Conservation (phyloP, 257 asterid genomes). For the Jacaranda copaia region DNA sequence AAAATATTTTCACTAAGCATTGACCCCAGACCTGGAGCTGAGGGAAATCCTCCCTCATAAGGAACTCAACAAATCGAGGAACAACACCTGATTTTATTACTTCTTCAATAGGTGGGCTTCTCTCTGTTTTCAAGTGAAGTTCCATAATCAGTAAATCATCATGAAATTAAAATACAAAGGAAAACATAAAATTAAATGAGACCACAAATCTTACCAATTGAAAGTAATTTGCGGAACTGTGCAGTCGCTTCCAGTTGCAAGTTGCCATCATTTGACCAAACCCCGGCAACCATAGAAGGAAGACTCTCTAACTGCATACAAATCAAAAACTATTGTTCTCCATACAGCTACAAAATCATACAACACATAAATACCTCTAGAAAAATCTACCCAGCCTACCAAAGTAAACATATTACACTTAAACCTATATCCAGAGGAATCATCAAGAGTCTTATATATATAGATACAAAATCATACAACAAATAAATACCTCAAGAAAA, state of each 20-base stretch:
- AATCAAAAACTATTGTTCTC: conserved; percentile 28
- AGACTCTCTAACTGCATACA: conserved; percentile 82
- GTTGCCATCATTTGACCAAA: conserved; percentile 67
- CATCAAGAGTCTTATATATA: no score
- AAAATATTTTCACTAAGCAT: not conserved
- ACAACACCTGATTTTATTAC: conserved; percentile 93
- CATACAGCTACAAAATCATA: conserved; percentile 15
- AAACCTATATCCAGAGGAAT: not conserved
- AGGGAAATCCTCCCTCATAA: conserved; percentile 77
- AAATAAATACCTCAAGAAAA: not conserved
- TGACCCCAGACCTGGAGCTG: conserved; percentile 73
- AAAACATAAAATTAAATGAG: not conserved
- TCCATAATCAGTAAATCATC: conserved; percentile 12
- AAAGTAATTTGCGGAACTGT: conserved; percentile 83
- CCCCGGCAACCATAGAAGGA: conserved; percentile 77
- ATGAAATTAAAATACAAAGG: not conserved
- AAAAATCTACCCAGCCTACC: not conserved
- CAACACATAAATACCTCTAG: not conserved
- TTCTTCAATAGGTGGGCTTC: conserved; percentile 96
- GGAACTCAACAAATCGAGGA: conserved; percentile 93
- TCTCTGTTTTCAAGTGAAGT: conserved; percentile 50
- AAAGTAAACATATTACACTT: not conserved
- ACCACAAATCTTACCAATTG: conserved; percentile 62
- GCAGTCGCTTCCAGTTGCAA: conserved; percentile 88
- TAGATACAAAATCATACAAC: conserved; percentile 4